Base-by-base conservation (phyloP, 768 basidiomycete genomes). In the Strobilomyces dryophilus region DNA sequence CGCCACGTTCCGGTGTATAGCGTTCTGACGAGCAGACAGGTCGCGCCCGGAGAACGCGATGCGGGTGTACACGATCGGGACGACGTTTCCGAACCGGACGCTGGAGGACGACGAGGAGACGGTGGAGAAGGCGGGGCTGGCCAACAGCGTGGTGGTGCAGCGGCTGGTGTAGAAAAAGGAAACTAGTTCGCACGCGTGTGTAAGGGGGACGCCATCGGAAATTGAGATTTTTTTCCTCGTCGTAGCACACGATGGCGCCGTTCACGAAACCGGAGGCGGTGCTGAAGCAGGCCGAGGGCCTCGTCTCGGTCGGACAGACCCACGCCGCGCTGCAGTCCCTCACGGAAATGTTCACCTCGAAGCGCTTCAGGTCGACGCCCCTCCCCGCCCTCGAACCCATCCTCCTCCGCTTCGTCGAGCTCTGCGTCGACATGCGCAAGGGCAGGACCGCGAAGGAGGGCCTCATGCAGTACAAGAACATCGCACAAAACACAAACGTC, bases 381-480 rank as follows among this genome's bases (percentile, higher is more conserved):
- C 74, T 98, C 24, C 75, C 83, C 3, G 84, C 89, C 4, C 82
- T 98, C 45, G 95, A 98, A 69, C 97, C 97, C 48, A 97, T 98
- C 71, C 88, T 98, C 80, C 74, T 92, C 60, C 88, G 92, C 53
- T 98, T 95, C 74, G 84, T 98, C 74, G 91, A 95, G 66, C 88
- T 99, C 45, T 98, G 93, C 67, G 93, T 98, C 55, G 87, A 92
- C 56, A 86, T 97, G 80, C 83, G 92, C 60, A 94, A 95, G 71
- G 94, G 94, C 2, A 51, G 50, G n/a, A 45, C 50, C 9, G 40
- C 94, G 21, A 94, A 95, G 71, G 93, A 95, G 66, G 95, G 92
- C 21, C 82, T 98, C 45, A 92, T 95, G 85, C 88, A 92, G 66
- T 97, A 92, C 82, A 98, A 97, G 76, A 98, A 98, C 69, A 93